Conservation (phyloP, 1,139 yeast species). For the Sugiyamaella xylanicola region DNA sequence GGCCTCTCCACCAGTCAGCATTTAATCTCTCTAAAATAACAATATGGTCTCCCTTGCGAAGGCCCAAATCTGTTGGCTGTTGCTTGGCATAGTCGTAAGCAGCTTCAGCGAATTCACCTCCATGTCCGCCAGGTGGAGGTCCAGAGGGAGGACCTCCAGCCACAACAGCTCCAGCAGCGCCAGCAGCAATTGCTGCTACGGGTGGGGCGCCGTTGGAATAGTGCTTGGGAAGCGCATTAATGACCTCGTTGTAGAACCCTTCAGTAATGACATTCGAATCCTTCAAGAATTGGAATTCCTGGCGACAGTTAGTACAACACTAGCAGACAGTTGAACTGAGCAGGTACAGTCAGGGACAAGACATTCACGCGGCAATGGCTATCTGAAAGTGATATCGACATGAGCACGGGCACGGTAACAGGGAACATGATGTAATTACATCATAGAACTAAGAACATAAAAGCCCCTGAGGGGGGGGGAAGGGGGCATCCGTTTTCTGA, state of each 20-base stretch:
- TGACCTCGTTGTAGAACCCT: conserved; percentile 56
- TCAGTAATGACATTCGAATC: conserved; percentile 77
- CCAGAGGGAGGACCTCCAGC: conserved; percentile 27
- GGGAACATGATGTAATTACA: too few species aligned
- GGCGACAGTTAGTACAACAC: background rate
- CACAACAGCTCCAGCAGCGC: conserved; percentile 13
- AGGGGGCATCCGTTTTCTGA: too few species aligned
- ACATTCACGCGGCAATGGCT: too few species aligned
- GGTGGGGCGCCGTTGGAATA: conserved; percentile 60
- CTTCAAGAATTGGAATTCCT: conserved; percentile 74
- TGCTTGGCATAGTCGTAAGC: conserved; percentile 69
- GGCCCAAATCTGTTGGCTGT: conserved; percentile 70
- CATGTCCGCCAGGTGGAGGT: conserved; percentile 32
- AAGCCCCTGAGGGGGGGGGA: too few species aligned
- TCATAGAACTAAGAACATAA: too few species aligned
- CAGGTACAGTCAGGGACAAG: too few species aligned
- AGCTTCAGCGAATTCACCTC: conserved; percentile 58
- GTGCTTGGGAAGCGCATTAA: conserved; percentile 58
- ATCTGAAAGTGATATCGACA: too few species aligned
- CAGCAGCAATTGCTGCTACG: conserved; percentile 36
- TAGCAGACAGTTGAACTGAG: background rate
- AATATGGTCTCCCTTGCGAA: conserved; percentile 67
- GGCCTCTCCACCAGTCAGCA: conserved; percentile 92
- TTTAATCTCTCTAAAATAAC: conserved; percentile 73
- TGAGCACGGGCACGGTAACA: too few species aligned